Evolutionary conservation across 805 yeast genomes (phyloP), one percentile per base, ranked within the genome.

Genomic region (Nakazawaea pomicola): DNA sequence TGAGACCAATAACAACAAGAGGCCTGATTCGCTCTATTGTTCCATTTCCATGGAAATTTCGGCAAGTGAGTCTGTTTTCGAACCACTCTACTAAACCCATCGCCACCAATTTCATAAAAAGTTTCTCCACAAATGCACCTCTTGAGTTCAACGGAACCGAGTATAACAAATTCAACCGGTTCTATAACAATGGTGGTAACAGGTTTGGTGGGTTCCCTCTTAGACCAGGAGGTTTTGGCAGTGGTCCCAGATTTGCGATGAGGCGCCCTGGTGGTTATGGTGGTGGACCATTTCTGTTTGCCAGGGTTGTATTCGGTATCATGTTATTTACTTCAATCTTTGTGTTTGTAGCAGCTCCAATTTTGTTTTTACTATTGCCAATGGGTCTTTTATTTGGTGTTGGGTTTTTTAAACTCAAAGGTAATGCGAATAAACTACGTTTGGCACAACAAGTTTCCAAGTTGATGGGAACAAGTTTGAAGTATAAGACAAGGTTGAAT

Each of bases 311-410:
- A 24, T 25, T 35, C 30, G 19, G 29, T 17, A n/a, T 39, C n/a
- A 23, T 36, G 15, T 25, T 40, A 16, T 20, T 40, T 29, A 34
- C 43, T 17, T n/a, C 55, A 16, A 39, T 61, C 14, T 43, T 61
- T 19, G 44, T 62, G 1, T 59, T 56, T 45, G 59, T 60, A 28
- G 63, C 64, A 6, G 43, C 57, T 2, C 65, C 65, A 6, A 36
- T 60, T 2, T 38, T 60, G 23, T 40, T 53, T n/a, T 36, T 62
- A 10, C 54, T 55, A 10, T 40, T 58, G 4, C 67, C 67, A 6
- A 60, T 66, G 2, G 11, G 57, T 6, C 16, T 57, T 3, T 24
- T 61, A n/a, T 58, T 62, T 9, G 51, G 59, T 1, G 49, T 43
- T 29, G 23, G 53, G 12, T 40, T 47, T 12, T 49, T 45, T 29